phyloP scores from a whole-genome alignment of 1,139 yeast species.

The Saccharomyces hybrid region DNA sequence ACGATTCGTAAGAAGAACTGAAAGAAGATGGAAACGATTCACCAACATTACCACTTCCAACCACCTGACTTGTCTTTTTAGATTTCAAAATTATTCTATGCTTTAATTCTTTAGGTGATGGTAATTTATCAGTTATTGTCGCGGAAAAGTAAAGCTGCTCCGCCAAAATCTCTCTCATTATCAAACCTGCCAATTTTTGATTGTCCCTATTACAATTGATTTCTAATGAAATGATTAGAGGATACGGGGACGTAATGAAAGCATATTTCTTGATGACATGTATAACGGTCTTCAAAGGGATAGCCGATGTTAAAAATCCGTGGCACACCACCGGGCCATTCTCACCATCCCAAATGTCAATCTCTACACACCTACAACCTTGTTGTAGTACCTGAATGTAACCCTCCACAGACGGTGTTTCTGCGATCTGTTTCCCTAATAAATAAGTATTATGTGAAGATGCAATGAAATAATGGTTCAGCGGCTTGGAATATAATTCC shows the following conservation, averaged over 20 bases:
- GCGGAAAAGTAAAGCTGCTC: conserved; percentile 39
- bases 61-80: conserved; percentile 42
- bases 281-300: conserved; percentile 63
- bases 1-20: conserved; percentile 23
- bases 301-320: conserved; percentile 76
- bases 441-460: conserved; percentile 94
- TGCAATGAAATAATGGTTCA: conserved; percentile 80
- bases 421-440: conserved; percentile 83
- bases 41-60: not conserved
- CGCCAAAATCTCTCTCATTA: conserved; percentile 51
- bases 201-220: conserved; percentile 63
- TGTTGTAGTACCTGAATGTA: conserved; percentile 82
- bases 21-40: conserved; percentile 9
- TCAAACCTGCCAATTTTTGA: conserved; percentile 51
- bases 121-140: conserved; percentile 35
- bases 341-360: conserved; percentile 91
- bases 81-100: conserved; percentile 71
- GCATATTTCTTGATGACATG: conserved; percentile 74
- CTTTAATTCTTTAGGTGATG: conserved; percentile 66
- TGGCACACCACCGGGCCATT: conserved; percentile 84
- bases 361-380: conserved; percentile 89
- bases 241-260: conserved; percentile 74
- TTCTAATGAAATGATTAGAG: conserved; percentile 82
- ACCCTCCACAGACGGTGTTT: conserved; percentile 85
- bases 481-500: conserved; percentile 58